Base-by-base conservation (phyloP, 495 filamentous ascomycete genomes). In the Choiromyces venosus region DNA sequence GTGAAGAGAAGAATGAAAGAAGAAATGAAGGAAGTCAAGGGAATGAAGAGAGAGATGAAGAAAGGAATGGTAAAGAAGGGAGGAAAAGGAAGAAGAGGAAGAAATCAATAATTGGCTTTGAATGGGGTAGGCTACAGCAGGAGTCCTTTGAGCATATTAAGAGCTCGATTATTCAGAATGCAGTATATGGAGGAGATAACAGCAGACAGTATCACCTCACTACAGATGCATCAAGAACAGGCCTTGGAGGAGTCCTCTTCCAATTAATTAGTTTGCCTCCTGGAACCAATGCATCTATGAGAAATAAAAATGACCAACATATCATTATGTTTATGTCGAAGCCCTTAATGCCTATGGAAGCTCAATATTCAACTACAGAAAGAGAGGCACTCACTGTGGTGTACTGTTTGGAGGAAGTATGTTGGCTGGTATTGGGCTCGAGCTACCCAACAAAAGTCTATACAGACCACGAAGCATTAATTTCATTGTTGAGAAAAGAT, bases 181-280 rank as follows among this genome's bases (percentile, higher is more conserved):
- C 37, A 19, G 12, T 65, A 19, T 38, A 16, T 16, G 70, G 52
- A 10, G 70, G 70, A 66, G 33, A 72, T 52, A 16, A 16, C 21
- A 19, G 21, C 6, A 16, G 7, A 9, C 70, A 72, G 40, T 72
- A 72, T 66, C 70, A 72, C 21, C 10, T 72, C 19, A 18, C 70
- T 8, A 38, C 35, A 14, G 56, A 72, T 38, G 56, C 56, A 8
- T 67, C 33, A n/a, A n/a, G n/a, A n/a, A n/a, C n/a, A n/a, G n/a
- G n/a, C n/a, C n/a, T n/a, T n/a, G n/a, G n/a, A n/a, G 70, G 10
- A 56, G 70, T 72, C 10, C 46, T 72, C 7, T 72, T 72, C 56
- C 33, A 72, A 37, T 36, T 72, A 10, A 65, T 37, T 8, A 33
- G 7, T 9, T 12, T 33, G 6, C 44, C 35, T 8, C 10, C 56